phyloP scores from a whole-genome alignment of 108 stramenopile species.

The Conticribra guillardii region DNA sequence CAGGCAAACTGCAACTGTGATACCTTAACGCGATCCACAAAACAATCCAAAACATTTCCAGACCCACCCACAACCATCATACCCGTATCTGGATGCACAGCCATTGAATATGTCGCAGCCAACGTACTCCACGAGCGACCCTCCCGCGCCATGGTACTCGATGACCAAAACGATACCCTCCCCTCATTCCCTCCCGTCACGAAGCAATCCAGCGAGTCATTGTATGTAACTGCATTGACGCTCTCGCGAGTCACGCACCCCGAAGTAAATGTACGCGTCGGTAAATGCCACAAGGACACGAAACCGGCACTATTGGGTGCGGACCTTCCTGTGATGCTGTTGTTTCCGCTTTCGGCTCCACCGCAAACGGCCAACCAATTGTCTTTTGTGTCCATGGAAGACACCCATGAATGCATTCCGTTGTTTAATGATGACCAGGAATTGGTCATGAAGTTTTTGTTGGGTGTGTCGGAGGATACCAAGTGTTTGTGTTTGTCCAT shows the following conservation, averaged over 20 bases:
- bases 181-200: constrained; percentile 52
- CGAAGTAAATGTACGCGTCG: constrained; percentile 59
- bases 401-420: constrained; percentile 44
- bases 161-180: constrained; percentile 48
- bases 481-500: constrained; percentile 45
- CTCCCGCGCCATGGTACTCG: constrained; percentile 15
- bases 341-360: constrained; percentile 42
- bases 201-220: constrained; percentile 35
- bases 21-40: constrained; percentile 43
- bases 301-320: constrained; percentile 40
- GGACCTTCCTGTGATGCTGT: constrained; percentile 28
- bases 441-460: constrained; percentile 33
- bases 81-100: constrained; percentile 13
- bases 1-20: constrained; percentile 26
- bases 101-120: constrained; percentile 34
- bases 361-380: constrained; percentile 55
- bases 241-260: constrained; percentile 52
- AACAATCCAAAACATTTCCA: constrained; percentile 42
- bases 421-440: constrained; percentile 36
- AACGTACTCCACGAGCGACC: constrained; percentile 46
- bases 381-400: constrained; percentile 44
- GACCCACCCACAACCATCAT: constrained; percentile 51
- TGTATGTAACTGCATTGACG: constrained; percentile 36
- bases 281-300: constrained; percentile 51
- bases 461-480: constrained; percentile 23